Base-by-base conservation (phyloP, 176 grass and related monocot genomes). In the Saccharum officinarum region DNA sequence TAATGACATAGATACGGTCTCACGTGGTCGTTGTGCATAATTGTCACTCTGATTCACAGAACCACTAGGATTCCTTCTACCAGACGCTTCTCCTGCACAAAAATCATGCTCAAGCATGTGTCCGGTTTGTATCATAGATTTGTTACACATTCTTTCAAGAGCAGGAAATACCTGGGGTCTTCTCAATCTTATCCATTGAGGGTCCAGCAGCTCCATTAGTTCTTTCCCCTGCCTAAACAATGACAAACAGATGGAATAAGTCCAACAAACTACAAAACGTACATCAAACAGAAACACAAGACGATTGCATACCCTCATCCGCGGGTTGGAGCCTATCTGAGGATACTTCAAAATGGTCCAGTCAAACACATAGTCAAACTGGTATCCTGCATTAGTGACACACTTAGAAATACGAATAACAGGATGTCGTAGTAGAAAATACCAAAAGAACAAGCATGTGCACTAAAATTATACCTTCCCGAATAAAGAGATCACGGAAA, bases 281-380 rank as follows among this genome's bases (percentile, higher is more conserved):
- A 38, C 18, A 23, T 20, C 44, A 62, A 37, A 74, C 11, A 73
- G 36, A 47, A 59, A 79, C 25, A 71, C 4, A 15, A 28, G 72
- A 62, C n/a, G 4, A 76, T 18, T 54, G 8, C 81, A 87, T 91
- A 94, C 89, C 82, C 85, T 89, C 69, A 81, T 45, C 68, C 82
- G 75, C 18, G 87, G 68, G 52, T 86, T 92, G 30, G 90, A 81
- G 12, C 90, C 70, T 67, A 95, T 90, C 76, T 95, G 90, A 45
- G 93, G 93, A 88, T 92, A 95, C 74, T 95, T 95, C 75, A 95
- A 80, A 81, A 92, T 90, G 74, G 93, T 95, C 93, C 93, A 95
- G 75, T 95, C 93, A 83, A 95, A 95, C 14, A 95, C 90, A 70
- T 92, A 90, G 80, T 95, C 93, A 42, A 90, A 90, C 69, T 95